These are phyloP conservation scores for Ustilaginoidea virens DNA, from an alignment of 2,329 filamentous ascomycete species.

Conservation along the genomic window DNA sequence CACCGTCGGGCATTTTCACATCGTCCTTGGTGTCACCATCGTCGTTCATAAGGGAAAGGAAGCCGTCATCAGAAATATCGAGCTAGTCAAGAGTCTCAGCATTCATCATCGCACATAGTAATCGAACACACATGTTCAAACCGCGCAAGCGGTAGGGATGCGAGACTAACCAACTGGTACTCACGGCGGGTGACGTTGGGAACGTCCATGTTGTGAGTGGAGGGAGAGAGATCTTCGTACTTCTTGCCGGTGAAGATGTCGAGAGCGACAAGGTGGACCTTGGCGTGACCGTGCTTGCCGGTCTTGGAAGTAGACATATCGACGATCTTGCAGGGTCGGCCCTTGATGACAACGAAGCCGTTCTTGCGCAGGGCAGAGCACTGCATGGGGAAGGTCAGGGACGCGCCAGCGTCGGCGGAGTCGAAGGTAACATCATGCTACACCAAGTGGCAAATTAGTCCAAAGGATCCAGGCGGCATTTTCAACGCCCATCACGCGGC, in stretches of 20 bases:
- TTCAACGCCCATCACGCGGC: neutral
- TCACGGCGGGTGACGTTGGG: slow-evolving; percentile 83
- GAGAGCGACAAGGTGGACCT: slow-evolving; percentile 94
- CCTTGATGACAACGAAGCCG: slow-evolving; percentile 97
- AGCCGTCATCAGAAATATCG: slow-evolving; percentile 85
- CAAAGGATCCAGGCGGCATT: neutral
- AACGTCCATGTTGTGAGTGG: slow-evolving; percentile 96
- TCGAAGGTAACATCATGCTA: slow-evolving; percentile 69
- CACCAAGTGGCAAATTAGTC: slow-evolving; percentile 7
- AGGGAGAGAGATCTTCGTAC: slow-evolving; percentile 96
- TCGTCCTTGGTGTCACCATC: slow-evolving; percentile 85
- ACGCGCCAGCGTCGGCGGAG: slow-evolving; percentile 90
- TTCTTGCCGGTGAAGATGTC: slow-evolving; percentile 99
- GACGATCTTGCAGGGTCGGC: slow-evolving; percentile 98
- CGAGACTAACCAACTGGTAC: slow-evolving; percentile 73
- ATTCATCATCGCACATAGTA: too few relatives aligned
- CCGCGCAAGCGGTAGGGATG: neutral
- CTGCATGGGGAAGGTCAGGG: slow-evolving; percentile 91
- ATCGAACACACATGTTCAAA: neutral
- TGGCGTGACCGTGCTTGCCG: slow-evolving; percentile 99
- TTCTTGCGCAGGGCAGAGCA: slow-evolving; percentile 99
- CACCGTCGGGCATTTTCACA: slow-evolving; percentile 81
- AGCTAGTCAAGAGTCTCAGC: slow-evolving; percentile 54
- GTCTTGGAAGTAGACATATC: slow-evolving; percentile 99
- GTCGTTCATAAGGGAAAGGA: slow-evolving; percentile 85